phyloP scores from a whole-genome alignment of 2,329 filamentous ascomycete species.

The Aspergillus novofumigatus region DNA sequence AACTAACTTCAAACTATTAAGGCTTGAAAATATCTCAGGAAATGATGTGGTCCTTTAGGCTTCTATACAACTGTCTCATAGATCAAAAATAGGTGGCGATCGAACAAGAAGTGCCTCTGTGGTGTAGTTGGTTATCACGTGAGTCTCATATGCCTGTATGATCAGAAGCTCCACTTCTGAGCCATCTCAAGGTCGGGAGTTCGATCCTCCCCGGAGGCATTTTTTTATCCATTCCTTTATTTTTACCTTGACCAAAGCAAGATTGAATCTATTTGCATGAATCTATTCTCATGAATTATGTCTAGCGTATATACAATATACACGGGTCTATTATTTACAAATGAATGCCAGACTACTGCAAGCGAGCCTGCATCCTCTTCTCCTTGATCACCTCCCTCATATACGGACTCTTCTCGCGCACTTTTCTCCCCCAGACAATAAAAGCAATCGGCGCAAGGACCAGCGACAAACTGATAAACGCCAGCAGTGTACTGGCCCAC shows the following conservation, averaged over 20 bases:
- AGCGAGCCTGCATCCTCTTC: background rate
- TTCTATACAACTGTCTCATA: too few species aligned
- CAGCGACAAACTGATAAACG: conserved; percentile 34
- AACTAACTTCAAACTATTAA: too few species aligned
- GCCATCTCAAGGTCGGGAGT: background rate
- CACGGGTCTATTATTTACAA: background rate
- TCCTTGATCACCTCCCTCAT: conserved; percentile 13
- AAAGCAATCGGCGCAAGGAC: conserved; percentile 33
- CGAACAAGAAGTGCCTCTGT: background rate
- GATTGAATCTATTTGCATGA: too few species aligned
- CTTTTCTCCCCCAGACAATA: conserved; percentile 33
- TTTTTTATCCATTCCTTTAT: background rate
- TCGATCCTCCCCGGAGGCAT: background rate
- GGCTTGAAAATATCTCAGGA: too few species aligned
- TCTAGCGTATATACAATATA: too few species aligned
- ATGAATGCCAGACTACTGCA: background rate
- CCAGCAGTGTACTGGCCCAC: conserved; percentile 40
- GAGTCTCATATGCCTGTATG: background rate
- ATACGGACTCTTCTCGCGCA: conserved; percentile 23
- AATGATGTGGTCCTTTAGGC: too few species aligned
- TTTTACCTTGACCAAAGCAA: conserved; percentile 1
- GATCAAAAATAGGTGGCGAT: too few species aligned
- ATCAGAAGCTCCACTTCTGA: background rate
- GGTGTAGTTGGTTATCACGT: background rate
- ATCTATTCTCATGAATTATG: too few species aligned